Evolutionary conservation across 345 rosid species (phyloP), one percentile per base, ranked within the genome.

Genomic region (Geranium rotundifolium): DNA sequence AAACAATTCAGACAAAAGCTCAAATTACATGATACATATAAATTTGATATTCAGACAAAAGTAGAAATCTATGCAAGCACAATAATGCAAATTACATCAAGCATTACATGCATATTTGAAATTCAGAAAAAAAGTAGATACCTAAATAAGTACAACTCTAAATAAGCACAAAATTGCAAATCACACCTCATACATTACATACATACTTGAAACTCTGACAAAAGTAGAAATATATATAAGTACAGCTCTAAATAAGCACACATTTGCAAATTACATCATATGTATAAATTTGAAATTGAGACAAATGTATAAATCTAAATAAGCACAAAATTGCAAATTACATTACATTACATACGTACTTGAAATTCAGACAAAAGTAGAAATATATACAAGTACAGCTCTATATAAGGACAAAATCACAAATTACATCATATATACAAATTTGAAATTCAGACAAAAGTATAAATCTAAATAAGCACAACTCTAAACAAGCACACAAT

Each of bases 1-100:
- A 49, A 63, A 59, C 34, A 49, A 63, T 31, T 59, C 65, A 65
- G 16, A 18, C 27, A 23, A 18, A 37, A 58, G 5, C 14, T 17
- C 52, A 57, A 54, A 5, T 23, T 4, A 59, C 17, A 9, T 19
- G 7, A 18, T 0, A 31, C 27, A 23, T 23, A 23, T 23, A 23
- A 23, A 23, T 23, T 23, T 23, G 27, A 23, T 23, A 23, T 23
- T 23, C 27, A 23, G 27, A 23, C 27, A 23, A 23, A 23, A 23
- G 27, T 23, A 23, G 27, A 23, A 23, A 50, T 41, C 7, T 10
- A 37, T 37, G 4, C 12, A 5, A 37, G 54, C 0, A 16, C 6
- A 56, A 4, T 23, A 23, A 23, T 23, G 27, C 27, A 23, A 23
- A 23, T 23, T 23, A 23, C 27, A 23, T 23, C 27, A 23, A 23